A percentile compares a stretch with the other conserved stretches of the same genome.
Conservation (phyloP, 2,329 filamentous ascomycete species). For the Raffaelea ambrosiae region DNA sequence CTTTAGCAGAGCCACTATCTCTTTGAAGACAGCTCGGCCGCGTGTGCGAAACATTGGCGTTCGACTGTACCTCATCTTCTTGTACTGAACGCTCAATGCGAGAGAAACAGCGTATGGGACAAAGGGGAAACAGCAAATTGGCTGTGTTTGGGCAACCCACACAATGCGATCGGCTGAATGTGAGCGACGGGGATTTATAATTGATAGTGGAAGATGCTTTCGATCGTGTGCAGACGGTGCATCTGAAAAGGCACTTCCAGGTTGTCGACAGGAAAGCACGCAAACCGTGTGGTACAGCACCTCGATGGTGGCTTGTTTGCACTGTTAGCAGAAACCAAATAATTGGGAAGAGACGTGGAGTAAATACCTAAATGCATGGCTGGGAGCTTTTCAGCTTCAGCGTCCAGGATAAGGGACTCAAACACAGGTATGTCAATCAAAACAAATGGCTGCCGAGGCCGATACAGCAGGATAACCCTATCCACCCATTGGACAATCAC, state of each 20-base stretch:
- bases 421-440: slow-evolving; percentile 48
- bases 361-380: slow-evolving; percentile 39
- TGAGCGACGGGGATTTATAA: slow-evolving; percentile 47
- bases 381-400: slow-evolving; percentile 40
- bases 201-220: slow-evolving; percentile 32
- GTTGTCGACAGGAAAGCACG: slow-evolving; percentile 52
- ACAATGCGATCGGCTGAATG: slow-evolving; percentile 50
- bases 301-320: slow-evolving; percentile 52
- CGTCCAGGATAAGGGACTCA: slow-evolving; percentile 48
- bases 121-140: slow-evolving; percentile 46
- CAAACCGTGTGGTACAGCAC: slow-evolving; percentile 56
- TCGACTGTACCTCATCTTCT: slow-evolving; percentile 54
- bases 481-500: slow-evolving; percentile 47
- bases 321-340: too few relatives aligned
- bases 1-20: slow-evolving; percentile 43
- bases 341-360: not conserved
- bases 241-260: slow-evolving; percentile 21
- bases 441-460: slow-evolving; percentile 40
- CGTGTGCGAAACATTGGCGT: slow-evolving; percentile 49
- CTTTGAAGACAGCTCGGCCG: slow-evolving; percentile 45
- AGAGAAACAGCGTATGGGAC: slow-evolving; percentile 55
- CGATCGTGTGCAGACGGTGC: slow-evolving; percentile 29
- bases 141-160: slow-evolving; percentile 42
- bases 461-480: slow-evolving; percentile 50
- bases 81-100: slow-evolving; percentile 52